Base-by-base conservation (phyloP, 2,329 filamentous ascomycete genomes). In the Cyphellophora attinorum region DNA sequence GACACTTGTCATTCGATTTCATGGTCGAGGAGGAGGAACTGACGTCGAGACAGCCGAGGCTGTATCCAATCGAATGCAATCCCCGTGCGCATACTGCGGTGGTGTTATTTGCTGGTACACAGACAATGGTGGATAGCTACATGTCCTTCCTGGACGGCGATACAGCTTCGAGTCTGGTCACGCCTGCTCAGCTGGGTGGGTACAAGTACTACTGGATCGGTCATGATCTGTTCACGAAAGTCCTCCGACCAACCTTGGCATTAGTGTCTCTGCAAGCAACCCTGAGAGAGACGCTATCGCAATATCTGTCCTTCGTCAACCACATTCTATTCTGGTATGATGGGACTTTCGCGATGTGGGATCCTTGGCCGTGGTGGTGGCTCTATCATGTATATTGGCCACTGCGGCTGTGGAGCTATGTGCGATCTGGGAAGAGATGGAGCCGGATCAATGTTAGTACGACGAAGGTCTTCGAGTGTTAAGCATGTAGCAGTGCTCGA, bases 1-100 rank as follows among this genome's bases (percentile, higher is more conserved):
- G 82, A 0, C 83, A 88, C 51, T 53, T 86, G 19, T 79, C 72
- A 12, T 79, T 88, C 35, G 77, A 84, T 51, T 79, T 88, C 42
- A 60, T 85, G 44, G 70, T 81, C 2, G 67, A 74, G 31, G 60
- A 68, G 31, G 51, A 59, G 25, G 50, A 57, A 6, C 40, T 29
- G 32, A 51, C 19, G 35, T 48, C 5, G 47, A 55, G 41, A 16
- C 14, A 31, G 3, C n/a, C 33, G 8, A 38, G 19, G 3, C 52
- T 83, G 2, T 79, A 74, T 43, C 76, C 78, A 0, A 83, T 84
- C 37, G 79, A 83, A 50, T 83, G 79, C 49, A 84, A 83, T 37
- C 79, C 79, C 0, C 62, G 79, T 11, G 74, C 73, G 0, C 79
- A 84, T 47, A 84, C 79, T 0, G 79, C 79, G 0, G 70, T 79